These are phyloP conservation scores for Senecio squalidus DNA, from an alignment of 140 eudicot genomes.

Conservation along the genomic window DNA sequence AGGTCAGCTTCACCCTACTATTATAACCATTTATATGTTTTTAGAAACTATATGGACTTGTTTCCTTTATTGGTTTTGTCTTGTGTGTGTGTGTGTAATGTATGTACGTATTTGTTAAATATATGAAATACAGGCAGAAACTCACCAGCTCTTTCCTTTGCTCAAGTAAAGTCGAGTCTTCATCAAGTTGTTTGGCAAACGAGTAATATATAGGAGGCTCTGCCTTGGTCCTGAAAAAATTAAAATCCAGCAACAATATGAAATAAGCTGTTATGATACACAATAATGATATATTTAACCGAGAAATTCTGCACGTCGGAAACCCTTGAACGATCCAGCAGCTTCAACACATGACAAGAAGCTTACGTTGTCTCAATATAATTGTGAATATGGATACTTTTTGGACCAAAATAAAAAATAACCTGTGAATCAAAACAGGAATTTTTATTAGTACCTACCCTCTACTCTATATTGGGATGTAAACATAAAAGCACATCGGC, in stretches of 20 bases:
- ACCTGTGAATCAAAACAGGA: slow-evolving; percentile 50
- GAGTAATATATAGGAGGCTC: slow-evolving; percentile 82
- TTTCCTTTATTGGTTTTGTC: background rate
- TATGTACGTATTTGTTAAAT: background rate
- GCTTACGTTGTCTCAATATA: slow-evolving; percentile 98
- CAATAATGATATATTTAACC: slow-evolving; percentile 3
- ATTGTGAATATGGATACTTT: slow-evolving; percentile 99
- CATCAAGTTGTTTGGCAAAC: slow-evolving; percentile 70
- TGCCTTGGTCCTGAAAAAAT: slow-evolving; percentile 79
- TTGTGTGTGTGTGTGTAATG: too few species aligned
- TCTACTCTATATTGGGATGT: background rate
- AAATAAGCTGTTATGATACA: slow-evolving; percentile 17
- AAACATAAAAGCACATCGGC: background rate
- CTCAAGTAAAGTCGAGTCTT: slow-evolving; percentile 50
- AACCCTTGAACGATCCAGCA: slow-evolving; percentile 44
- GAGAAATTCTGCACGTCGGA: slow-evolving; percentile 41
- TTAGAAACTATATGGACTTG: too few species aligned
- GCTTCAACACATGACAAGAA: slow-evolving; percentile 81
- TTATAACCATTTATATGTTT: too few species aligned
- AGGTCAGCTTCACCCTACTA: too few species aligned
- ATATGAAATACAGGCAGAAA: slow-evolving; percentile 6
- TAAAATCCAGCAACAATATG: slow-evolving; percentile 31
- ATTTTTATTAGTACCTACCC: background rate
- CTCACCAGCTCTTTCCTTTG: slow-evolving; percentile 70
- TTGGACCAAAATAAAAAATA: slow-evolving; percentile 96